Evolutionary conservation across 805 yeast species (phyloP), one percentile per base, ranked within the genome.

Genomic region (Saccharomycopsis guyanensis): DNA sequence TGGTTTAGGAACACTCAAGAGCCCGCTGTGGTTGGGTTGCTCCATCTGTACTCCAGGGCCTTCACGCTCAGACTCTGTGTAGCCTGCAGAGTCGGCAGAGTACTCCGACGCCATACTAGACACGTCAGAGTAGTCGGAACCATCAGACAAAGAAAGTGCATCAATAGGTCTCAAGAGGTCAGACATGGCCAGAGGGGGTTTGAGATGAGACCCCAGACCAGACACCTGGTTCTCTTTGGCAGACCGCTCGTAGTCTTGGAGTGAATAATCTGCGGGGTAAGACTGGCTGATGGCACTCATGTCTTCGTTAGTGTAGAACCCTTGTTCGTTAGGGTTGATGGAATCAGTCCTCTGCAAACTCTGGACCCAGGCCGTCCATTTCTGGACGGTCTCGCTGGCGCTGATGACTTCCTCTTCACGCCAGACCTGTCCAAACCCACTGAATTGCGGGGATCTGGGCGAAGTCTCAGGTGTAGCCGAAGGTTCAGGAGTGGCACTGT

Each of bases 271-370:
- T 5, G 37, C 19, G 5, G 10, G 19, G 18, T 33, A 15, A 15
- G 23, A 7, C 8, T 37, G 15, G 22, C 32, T 40, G 29, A 40
- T 31, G 5, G 37, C 13, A 3, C 20, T 32, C 10, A 16, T 8
- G 15, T 27, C 43, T 13, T 40, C n/a, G 18, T 27, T 22, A 19
- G 40, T 23, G 20, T 50, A 50, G 29, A 47, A 50, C 13, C 51
- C 51, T 36, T 50, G 53, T 6, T 50, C 53, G 23, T 47, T 35
- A 12, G 53, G 53, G 5, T 40, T 33, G 6, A 36, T 18, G 2
- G 52, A 42, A 4, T 44, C 46, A 10, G 33, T 47, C 23, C 16
- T 43, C 4, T 27, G 36, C 10, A 50, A 27, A 12, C 31, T 20
- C 7, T 35, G 24, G 7, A 39, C 34, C 53, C 53, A 50, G 7